phyloP scores from a whole-genome alignment of 768 basidiomycete species.

The Mycena vitilis region DNA sequence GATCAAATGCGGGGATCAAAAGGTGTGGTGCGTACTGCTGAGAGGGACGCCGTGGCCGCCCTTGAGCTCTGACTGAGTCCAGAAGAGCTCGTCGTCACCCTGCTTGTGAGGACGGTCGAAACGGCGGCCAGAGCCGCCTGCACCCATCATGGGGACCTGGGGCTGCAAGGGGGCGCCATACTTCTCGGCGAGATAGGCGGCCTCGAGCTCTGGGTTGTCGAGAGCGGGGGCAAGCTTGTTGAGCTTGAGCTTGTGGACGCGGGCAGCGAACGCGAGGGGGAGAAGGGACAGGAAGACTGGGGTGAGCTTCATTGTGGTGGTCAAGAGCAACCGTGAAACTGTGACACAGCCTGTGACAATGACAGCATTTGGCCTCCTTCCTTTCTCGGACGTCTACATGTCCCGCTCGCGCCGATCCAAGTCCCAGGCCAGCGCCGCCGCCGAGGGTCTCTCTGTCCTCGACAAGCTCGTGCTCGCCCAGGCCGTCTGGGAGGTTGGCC shows the following conservation, averaged over 20 bases:
- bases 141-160: constrained; percentile 75
- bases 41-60: constrained; percentile 91
- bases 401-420: constrained; percentile 38
- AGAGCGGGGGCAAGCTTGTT: constrained; percentile 80
- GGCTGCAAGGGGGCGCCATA: constrained; percentile 70
- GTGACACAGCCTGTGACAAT: background rate
- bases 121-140: constrained; percentile 78
- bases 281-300: constrained; percentile 53
- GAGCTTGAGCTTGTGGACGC: constrained; percentile 88
- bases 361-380: no score
- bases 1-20: background rate
- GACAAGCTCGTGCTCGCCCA: constrained; percentile 89
- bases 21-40: constrained; percentile 68
- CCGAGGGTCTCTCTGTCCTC: constrained; percentile 46
- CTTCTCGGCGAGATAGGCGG: constrained; percentile 93
- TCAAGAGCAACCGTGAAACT: constrained; percentile 18
- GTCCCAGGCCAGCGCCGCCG: constrained; percentile 28
- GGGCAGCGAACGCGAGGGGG: constrained; percentile 64
- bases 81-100: constrained; percentile 73
- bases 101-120: constrained; percentile 51
- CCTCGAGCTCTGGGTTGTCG: constrained; percentile 75
- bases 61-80: constrained; percentile 82
- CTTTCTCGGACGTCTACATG: constrained; percentile 5
- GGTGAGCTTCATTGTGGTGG: constrained; percentile 53
- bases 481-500: constrained; percentile 85